Base-by-base conservation (phyloP, 179 eudicot species). In the Actinidia polygama region DNA sequence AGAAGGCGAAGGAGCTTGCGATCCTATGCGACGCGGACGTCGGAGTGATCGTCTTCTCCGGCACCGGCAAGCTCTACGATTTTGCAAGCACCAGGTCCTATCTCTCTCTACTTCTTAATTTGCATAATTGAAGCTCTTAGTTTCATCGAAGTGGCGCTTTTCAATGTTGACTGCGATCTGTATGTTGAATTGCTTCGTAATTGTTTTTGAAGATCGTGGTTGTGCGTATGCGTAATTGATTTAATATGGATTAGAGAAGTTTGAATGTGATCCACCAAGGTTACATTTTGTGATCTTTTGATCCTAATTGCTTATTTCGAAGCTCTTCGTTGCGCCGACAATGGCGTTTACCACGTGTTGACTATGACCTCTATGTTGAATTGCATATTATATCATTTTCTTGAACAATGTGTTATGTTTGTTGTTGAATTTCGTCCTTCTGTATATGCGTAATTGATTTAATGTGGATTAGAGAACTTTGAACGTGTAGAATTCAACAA, bases 1-100 rank as follows among this genome's bases (percentile, higher is more conserved):
- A 85, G 85, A 87, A 87, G 87, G 89, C 89, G 5, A 87, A 87
- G 75, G 89, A 87, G 84, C 78, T 87, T 19, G 86, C 86, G 61
- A 85, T 87, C 80, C 69, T 87, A 16, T 87, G 89, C 58, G 89
- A 87, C 55, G 90, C 90, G 1, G 86, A 87, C 59, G 88, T 87
- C 4, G 90, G 88, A 4, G 80, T 83, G 9, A 79, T 84, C 12
- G 79, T 87, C 63, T 87, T 85, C 79, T 87, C 90, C 36, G 81
- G 90, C 90, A 87, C 90, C 62, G 82, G 82, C 71, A 87, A 80
- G 64, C 90, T 87, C 67, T 84, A 87, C 23, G 90, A 87, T 78
- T 87, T 64, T 73, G 23, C 88, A 11, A 83, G 85, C 73, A 63
- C 83, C 85, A 87, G 86, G 89, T 10, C 16, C 6, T 19, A 59